Base-by-base conservation (phyloP, 345 rosid genomes). In the Rubroshorea leprosula region DNA sequence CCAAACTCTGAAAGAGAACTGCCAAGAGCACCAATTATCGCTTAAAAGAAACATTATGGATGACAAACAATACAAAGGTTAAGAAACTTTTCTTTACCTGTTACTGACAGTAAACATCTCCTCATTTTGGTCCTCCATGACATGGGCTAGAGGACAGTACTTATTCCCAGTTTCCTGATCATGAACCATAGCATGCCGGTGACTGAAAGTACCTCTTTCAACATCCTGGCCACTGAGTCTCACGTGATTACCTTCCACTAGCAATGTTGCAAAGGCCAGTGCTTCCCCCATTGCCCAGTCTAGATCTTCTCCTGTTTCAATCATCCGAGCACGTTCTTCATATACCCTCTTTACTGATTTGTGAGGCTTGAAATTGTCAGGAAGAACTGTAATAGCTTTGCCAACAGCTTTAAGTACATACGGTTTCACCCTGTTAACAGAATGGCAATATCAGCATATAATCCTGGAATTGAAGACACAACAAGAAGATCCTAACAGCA, bases 51-150 rank as follows among this genome's bases (percentile, higher is more conserved):
- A 14, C 11, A 51, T 17, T 0, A 24, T 9, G 27, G 16, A 25
- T 25, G 8, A 9, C 35, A 29, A 9, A 29, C 4, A 29, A 35
- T 13, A 35, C 41, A 1, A 41, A 56, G 20, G 13, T 23, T 17
- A 20, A 58, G 18, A 26, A 48, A 23, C 21, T 39, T 38, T 0
- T 49, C 25, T 1, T 22, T 68, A 78, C 96, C 96, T 84, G 69
- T 87, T 84, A 71, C 95, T 87, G 60, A 87, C 92, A 10, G 96
- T 82, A 64, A 87, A 80, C 92, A 87, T 80, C 73, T 87, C 89
- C 58, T 70, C 82, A 58, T 82, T 62, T 68, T 87, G 96, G 65
- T 83, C 80, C 65, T 70, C 64, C 22, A 75, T 74, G 31, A 87
- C 60, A 62, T 84, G 78, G 54, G 82, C 87, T 5, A 87, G 71